Percentiles rank a stretch among this genome's conserved stretches.
Evolutionary conservation across 495 filamentous ascomycete species (phyloP).

Genomic region (Annulohypoxylon stygium): DNA sequence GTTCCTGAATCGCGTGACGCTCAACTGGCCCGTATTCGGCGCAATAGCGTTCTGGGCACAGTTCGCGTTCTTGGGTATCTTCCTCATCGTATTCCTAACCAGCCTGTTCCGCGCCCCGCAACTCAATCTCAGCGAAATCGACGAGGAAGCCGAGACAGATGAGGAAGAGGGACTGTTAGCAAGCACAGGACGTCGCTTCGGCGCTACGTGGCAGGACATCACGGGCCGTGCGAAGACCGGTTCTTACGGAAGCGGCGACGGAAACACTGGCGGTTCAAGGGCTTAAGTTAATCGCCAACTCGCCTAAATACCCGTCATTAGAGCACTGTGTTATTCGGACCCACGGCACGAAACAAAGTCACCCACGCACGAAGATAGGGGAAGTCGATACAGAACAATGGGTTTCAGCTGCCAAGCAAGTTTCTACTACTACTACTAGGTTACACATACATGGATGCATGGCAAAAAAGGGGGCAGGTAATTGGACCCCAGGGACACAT

Average conservation of each 20-base stretch:
- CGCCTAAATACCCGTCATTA: neutral
- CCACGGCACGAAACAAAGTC: neutral
- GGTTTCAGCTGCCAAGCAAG: neutral
- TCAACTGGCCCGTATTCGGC: slow-evolving; percentile 98
- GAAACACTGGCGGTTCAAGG: slow-evolving; percentile 12
- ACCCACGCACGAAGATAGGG: neutral
- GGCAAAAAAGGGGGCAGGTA: neutral
- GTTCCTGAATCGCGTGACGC: slow-evolving; percentile 91
- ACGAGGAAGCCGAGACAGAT: slow-evolving; percentile 92
- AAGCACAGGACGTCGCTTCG: slow-evolving; percentile 80
- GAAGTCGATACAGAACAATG: neutral
- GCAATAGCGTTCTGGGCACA: slow-evolving; percentile 94
- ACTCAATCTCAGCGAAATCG: slow-evolving; percentile 77
- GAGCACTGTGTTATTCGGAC: neutral
- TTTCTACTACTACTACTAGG: neutral
- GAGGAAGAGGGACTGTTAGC: slow-evolving; percentile 94
- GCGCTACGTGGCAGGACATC: slow-evolving; percentile 90
- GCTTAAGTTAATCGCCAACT: neutral
- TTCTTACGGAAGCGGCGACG: slow-evolving; percentile 5
- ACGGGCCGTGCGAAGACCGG: slow-evolving; percentile 62
- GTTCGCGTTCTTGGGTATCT: slow-evolving; percentile 87
- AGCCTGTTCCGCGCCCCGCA: slow-evolving; percentile 83
- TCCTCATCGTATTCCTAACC: slow-evolving; percentile 79
- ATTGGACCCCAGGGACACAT: slow-evolving; percentile 14
- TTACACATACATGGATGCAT: slow-evolving; percentile 1